Evolutionary conservation across 495 filamentous ascomycete genomes (phyloP).

Genomic region (Hypoxylon rickii): DNA sequence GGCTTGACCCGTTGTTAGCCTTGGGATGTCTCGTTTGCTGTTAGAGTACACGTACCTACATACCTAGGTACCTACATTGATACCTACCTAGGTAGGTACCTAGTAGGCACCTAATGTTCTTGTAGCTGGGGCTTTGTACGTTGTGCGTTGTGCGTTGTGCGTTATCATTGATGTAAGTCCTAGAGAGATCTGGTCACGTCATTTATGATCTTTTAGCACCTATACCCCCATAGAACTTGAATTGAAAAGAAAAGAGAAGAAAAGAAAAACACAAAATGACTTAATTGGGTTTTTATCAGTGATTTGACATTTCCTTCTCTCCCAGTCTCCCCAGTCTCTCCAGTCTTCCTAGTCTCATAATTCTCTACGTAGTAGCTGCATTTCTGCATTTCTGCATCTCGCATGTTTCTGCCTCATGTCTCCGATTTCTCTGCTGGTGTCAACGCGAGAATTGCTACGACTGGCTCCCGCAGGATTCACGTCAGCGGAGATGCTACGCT

Average conservation of each 20-base stretch:
- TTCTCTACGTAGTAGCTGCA: neutral
- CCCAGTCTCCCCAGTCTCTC: neutral
- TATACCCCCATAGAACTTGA: no score
- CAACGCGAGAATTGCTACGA: conserved; percentile 30
- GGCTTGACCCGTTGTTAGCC: neutral
- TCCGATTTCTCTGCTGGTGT: conserved; percentile 26
- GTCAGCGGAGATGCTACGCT: conserved; percentile 15
- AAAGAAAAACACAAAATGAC: no score
- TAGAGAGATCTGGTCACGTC: conserved; percentile 10
- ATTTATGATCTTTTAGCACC: no score
- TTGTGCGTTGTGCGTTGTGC: no score
- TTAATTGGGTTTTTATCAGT: neutral
- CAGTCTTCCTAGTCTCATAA: no score
- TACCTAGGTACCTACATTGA: conserved; percentile 4
- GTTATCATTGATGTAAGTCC: no score
- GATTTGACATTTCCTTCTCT: neutral
- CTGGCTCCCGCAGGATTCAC: conserved; percentile 27
- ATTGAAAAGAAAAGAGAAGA: no score
- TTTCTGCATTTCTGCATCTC: conserved; percentile 19
- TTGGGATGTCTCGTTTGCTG: conserved; percentile 1
- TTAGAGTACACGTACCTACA: neutral
- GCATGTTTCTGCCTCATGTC: conserved; percentile 29
- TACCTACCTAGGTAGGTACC: neutral
- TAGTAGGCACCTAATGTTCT: no score
- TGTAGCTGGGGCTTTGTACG: no score